Evolutionary conservation across 2,329 filamentous ascomycete genomes (phyloP).

Genomic region (Trichophyton benhamiae): DNA sequence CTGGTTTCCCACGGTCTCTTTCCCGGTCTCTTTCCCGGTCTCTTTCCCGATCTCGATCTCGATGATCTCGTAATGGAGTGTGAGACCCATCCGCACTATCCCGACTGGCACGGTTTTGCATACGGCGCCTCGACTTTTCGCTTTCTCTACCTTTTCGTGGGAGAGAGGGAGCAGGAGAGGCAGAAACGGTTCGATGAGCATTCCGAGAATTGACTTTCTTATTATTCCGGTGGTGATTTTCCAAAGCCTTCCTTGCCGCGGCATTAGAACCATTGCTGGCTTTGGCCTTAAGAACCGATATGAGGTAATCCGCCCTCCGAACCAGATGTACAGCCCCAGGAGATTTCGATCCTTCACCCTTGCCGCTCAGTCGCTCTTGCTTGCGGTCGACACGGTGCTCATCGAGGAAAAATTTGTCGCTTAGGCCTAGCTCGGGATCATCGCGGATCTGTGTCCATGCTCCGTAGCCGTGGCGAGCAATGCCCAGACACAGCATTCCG

Average conservation of each 20-base stretch:
- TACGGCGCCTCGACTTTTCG: constrained; percentile 31
- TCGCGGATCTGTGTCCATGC: constrained; percentile 93
- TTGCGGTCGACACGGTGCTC: constrained; percentile 98
- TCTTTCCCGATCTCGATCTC: too few species aligned
- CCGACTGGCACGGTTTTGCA: constrained; percentile 29
- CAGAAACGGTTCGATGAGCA: constrained; percentile 28
- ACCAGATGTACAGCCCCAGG: constrained; percentile 96
- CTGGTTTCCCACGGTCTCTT: constrained; percentile 18
- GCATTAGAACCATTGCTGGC: constrained; percentile 51
- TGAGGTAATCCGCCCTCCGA: constrained; percentile 81
- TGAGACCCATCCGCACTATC: constrained; percentile 33
- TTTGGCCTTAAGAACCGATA: constrained; percentile 89
- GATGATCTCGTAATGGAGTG: constrained; percentile 28
- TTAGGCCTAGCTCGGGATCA: constrained; percentile 71
- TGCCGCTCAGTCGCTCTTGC: constrained; percentile 64
- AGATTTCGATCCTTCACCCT: constrained; percentile 50
- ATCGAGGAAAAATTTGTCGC: constrained; percentile 88
- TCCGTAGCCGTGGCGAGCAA: constrained; percentile 85
- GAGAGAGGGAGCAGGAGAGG: constrained; percentile 34
- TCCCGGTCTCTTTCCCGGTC: too few species aligned
- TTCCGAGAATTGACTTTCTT: constrained; percentile 48
- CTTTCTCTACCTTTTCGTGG: constrained; percentile 32
- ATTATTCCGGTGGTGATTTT: constrained; percentile 91
- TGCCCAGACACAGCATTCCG: constrained; percentile 91
- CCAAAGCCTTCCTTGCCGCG: constrained; percentile 63